A percentile compares a stretch with the other conserved stretches of the same genome.
These are phyloP conservation scores for Thuidium tamariscinum DNA, from an alignment of 225 moss, liverwort and hornwort genomes.

Conservation along the genomic window DNA sequence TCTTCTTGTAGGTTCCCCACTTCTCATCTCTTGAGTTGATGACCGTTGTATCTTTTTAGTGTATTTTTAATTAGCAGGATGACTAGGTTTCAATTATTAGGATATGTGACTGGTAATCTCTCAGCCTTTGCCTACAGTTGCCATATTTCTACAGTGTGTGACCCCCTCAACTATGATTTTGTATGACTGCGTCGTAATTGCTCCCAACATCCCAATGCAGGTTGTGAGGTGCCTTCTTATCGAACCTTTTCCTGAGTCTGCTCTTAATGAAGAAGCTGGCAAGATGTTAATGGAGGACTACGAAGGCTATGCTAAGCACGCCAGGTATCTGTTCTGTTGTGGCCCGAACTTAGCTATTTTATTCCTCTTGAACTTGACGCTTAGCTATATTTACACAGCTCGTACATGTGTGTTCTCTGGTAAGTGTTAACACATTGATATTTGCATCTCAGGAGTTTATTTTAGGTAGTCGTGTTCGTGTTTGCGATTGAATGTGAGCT, in stretches of 20 bases:
- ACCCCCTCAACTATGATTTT: not conserved
- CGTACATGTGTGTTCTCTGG: not conserved
- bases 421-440: not conserved
- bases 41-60: not conserved
- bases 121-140: not conserved
- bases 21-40: not conserved
- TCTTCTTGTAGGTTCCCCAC: conserved; percentile 52
- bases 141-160: not conserved
- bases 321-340: conserved; percentile 33
- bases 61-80: not conserved
- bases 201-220: conserved; percentile 20
- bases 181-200: not conserved
- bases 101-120: not conserved
- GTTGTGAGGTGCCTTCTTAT: conserved; percentile 95
- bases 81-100: not conserved
- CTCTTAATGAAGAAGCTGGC: conserved; percentile 92
- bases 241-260: conserved; percentile 94
- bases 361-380: not conserved
- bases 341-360: not conserved
- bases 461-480: not conserved
- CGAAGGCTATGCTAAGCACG: conserved; percentile 83
- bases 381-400: not conserved
- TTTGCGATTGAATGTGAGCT: conserved; percentile 1
- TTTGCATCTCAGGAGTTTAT: not conserved
- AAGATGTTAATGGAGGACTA: conserved; percentile 99